phyloP scores from a whole-genome alignment of 345 rosid genomes.

The Gossypium sturtianum region DNA sequence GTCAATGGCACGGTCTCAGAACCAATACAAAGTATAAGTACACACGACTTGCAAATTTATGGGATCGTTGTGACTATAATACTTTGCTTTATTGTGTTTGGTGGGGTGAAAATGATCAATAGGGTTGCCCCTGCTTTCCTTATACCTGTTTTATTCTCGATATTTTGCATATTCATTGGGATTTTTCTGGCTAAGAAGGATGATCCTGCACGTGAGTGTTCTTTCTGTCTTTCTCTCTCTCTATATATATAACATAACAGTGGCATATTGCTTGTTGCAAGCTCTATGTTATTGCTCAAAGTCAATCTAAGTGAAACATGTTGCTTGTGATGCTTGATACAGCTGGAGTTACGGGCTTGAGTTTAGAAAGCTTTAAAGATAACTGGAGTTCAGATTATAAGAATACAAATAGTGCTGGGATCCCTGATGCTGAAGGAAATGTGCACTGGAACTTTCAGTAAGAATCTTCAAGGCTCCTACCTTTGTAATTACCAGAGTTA shows the following conservation, averaged over 20 bases:
- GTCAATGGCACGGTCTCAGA: conserved; percentile 62
- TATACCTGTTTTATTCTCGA: conserved; percentile 77
- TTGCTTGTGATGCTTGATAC: conserved; percentile 23
- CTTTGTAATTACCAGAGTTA: neutral
- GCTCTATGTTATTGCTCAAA: neutral
- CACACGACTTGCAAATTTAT: conserved; percentile 92
- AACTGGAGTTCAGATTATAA: conserved; percentile 92
- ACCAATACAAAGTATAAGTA: conserved; percentile 65
- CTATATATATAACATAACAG: neutral
- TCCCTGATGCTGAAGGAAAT: conserved; percentile 76
- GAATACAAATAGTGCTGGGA: conserved; percentile 85
- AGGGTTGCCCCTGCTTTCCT: conserved; percentile 99
- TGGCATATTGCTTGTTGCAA: neutral
- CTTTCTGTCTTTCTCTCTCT: neutral
- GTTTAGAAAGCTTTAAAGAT: conserved; percentile 69
- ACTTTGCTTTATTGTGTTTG: conserved; percentile 93
- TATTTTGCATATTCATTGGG: conserved; percentile 90
- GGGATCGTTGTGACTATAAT: conserved; percentile 87
- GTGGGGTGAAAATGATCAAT: conserved; percentile 98
- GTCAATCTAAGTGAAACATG: conserved; percentile 8
- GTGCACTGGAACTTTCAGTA: conserved; percentile 91
- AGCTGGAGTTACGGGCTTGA: conserved; percentile 91
- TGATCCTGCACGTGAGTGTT: conserved; percentile 62
- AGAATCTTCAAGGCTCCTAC: conserved; percentile 18
- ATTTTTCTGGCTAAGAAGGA: conserved; percentile 58